Base-by-base conservation (phyloP, 202 grass and related monocot species). In the Schoenoplectus tabernaemontani region DNA sequence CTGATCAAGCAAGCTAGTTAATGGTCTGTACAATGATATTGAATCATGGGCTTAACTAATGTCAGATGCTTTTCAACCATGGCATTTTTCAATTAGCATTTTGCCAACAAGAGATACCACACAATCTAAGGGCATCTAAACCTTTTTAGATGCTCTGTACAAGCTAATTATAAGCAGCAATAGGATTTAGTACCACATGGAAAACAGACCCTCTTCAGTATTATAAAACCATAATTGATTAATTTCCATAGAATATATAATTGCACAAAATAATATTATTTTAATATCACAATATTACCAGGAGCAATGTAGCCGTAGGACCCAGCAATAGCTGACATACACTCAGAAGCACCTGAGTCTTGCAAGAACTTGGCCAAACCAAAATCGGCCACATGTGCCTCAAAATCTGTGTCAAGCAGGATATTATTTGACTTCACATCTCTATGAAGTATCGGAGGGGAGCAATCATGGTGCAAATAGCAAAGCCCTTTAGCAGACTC, bases 351-450 rank as follows among this genome's bases (percentile, higher is more conserved):
- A 0, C 94, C 94, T 0, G 86, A 78, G 41, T 81, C 86, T 66
- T 64, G 58, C 72, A 97, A 77, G 84, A 97, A 97, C 86, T 97
- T 97, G 58, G 94, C 94, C 7, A 97, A 86, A 17, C 94, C 94
- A 50, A 97, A 97, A 75, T 97, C 94, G 0, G 94, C 91, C 4
- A 97, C 94, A 57, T 97, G 94, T 26, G 94, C 91, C 82, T 97
- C 94, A 72, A 93, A 93, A 43, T 90, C 86, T 56, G 81, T 74
- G 57, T 91, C 89, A 10, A 97, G 87, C 23, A 97, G 86, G 70
- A 97, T 97, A 84, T 97, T 97, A 86, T 97, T 97, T 57, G 95
- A 97, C 86, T 97, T 97, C 66, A 97, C 95, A 68, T 97, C 95
- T 43, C 95, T 87, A 79, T 97, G 95, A 66, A 97, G 89, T 41